These are phyloP conservation scores for Podospora sp. DNA, from an alignment of 495 filamentous ascomycete species.

Conservation along the genomic window DNA sequence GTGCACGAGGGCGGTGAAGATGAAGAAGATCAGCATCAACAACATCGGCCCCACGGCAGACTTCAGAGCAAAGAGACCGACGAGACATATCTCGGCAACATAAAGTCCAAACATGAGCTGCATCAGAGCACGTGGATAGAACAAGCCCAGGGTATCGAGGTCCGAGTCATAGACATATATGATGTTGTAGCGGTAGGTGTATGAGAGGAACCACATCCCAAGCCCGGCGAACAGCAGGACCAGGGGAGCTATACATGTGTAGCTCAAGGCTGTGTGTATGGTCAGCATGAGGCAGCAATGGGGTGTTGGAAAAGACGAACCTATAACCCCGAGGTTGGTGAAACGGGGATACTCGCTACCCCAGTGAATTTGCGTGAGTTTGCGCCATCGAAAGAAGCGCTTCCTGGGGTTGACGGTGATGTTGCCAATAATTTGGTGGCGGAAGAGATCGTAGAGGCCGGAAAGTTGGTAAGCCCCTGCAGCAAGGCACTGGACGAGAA, in stretches of 20 bases:
- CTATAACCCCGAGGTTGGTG: conserved; percentile 76
- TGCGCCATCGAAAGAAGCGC: conserved; percentile 69
- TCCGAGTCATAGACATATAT: conserved; percentile 76
- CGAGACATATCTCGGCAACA: conserved; percentile 73
- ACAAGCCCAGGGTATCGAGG: conserved; percentile 81
- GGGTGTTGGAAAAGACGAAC: conserved; percentile 25
- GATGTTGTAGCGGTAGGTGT: conserved; percentile 84
- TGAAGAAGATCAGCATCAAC: conserved; percentile 71
- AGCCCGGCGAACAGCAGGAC: conserved; percentile 80
- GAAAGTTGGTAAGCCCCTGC: conserved; percentile 66
- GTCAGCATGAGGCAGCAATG: background rate
- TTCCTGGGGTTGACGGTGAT: conserved; percentile 73
- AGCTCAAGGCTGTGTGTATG: conserved; percentile 62
- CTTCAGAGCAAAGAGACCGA: conserved; percentile 78
- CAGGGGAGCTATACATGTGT: conserved; percentile 88
- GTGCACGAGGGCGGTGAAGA: conserved; percentile 78
- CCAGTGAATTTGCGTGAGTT: conserved; percentile 67
- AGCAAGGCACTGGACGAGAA: conserved; percentile 80
- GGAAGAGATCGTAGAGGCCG: conserved; percentile 52
- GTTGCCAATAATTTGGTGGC: conserved; percentile 67
- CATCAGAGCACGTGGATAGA: conserved; percentile 77
- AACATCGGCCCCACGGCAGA: conserved; percentile 69
- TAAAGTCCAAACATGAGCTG: conserved; percentile 85
- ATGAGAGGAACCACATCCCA: conserved; percentile 77
- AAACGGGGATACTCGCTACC: conserved; percentile 68